These are phyloP conservation scores for Chlamydomonas sp. DNA, from an alignment of 139 green algal genomes.

Conservation along the genomic window DNA sequence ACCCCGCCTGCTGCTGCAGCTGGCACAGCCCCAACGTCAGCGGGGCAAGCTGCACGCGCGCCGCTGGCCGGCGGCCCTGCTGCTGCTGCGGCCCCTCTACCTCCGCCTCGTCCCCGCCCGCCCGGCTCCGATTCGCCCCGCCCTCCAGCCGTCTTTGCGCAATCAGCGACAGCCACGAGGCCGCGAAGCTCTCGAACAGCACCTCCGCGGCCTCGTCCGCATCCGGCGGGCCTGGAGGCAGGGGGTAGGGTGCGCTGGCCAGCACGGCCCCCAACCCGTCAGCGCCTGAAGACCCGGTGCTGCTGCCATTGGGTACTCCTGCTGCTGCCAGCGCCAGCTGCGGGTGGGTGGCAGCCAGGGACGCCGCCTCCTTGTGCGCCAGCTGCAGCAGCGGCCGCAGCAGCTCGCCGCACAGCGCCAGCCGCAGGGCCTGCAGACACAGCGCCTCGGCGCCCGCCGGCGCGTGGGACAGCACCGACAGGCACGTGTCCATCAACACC, in stretches of 20 bases:
- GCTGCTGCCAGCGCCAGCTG: slow-evolving; percentile 9
- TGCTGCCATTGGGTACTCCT: neutral
- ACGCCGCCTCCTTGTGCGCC: slow-evolving; percentile 16
- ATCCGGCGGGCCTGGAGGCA: slow-evolving; percentile 2
- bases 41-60: neutral
- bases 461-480: slow-evolving; percentile 33
- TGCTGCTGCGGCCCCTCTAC: neutral
- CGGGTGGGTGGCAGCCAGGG: neutral
- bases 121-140: neutral
- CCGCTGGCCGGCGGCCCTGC: neutral
- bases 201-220: slow-evolving; percentile 8
- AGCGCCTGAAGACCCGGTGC: neutral
- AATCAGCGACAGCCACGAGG: slow-evolving; percentile 47
- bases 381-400: slow-evolving; percentile 18
- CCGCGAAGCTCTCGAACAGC: slow-evolving; percentile 46
- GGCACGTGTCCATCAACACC: slow-evolving; percentile 30
- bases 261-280: neutral
- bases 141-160: neutral
- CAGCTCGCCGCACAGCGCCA: slow-evolving; percentile 18
- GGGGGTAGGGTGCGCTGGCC: slow-evolving; percentile 8
- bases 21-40: neutral
- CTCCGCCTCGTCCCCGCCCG: neutral
- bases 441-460: slow-evolving; percentile 42
- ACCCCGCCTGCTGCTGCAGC: slow-evolving; percentile 18
- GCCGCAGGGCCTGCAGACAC: slow-evolving; percentile 40